Base-by-base conservation (phyloP, 352 stramenopile genomes). In the Phytophthora sp. region DNA sequence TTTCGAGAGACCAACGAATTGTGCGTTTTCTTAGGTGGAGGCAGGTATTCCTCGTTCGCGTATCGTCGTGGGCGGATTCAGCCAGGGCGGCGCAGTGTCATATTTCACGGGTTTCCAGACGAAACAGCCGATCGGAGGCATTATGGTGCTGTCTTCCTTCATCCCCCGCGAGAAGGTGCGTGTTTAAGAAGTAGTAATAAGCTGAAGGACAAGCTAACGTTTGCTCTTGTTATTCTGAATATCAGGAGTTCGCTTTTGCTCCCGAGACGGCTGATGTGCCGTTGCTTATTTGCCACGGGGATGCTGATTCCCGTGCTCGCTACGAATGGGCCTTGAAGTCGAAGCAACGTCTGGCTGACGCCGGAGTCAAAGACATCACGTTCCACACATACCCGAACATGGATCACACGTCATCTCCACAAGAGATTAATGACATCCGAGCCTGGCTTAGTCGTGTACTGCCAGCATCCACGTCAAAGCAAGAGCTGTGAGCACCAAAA, bases 41-140 rank as follows among this genome's bases (percentile, higher is more conserved):
- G 64, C 53, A 1, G 81, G 84, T 12, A 87, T 98, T 18, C 87
- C 90, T 1, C 91, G 92, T 52, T 87, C 71, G 46, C 89, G 90
- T 15, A 97, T 99, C 57, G 86, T 98, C 13, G 66, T 99, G 30
- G 92, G 86, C 15, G 96, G 96, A 32, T 99, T 98, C 70, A 96
- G 78, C 44, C 95, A 99, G 79, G 96, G 96, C n/a, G 95, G 87
- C 1, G 92, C 94, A 10, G 66, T 98, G 52, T 92, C 79, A 20
- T 78, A 98, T 1, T 89, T 84, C 49, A 93, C 77, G 13, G 83
- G 80, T 4, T 92, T 77, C 57, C 83, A 92, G 54, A 73, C 79
- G 17, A 80, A 85, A 32, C 51, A 79, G 17, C 69, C 81, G 15
- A 62, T 94, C 12, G 87, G 78, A 0, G 87, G 87, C n/a, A 58